Conservation (phyloP, 2,329 filamentous ascomycete genomes). For the Colletotrichum lindemuthianum region DNA sequence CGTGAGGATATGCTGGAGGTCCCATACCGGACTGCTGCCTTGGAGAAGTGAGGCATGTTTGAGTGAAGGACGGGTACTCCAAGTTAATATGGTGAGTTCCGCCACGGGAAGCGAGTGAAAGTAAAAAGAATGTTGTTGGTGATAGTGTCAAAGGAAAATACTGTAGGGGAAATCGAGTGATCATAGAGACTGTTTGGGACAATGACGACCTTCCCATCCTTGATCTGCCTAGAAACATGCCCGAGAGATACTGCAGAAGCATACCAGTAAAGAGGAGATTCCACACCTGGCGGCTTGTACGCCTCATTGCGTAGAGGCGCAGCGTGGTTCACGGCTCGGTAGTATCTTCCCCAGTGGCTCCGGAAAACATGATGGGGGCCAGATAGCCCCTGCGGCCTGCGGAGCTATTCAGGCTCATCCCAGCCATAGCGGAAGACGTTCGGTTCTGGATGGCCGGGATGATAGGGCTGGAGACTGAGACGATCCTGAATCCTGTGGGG, state of each 20-base stretch:
- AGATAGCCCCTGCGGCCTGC: neutral
- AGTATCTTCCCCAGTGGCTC: constrained; percentile 7
- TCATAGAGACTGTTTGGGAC: neutral
- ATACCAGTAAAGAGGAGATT: neutral
- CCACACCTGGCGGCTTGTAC: constrained; percentile 8
- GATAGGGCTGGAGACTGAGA: constrained; percentile 13
- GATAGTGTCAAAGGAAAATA: neutral
- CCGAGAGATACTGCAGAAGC: neutral
- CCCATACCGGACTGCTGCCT: neutral
- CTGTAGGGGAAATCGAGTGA: neutral
- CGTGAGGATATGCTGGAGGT: too few species aligned
- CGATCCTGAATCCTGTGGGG: constrained; percentile 16
- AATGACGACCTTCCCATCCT: too few species aligned
- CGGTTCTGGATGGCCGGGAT: neutral
- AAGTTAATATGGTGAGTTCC: too few species aligned
- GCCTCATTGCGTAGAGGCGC: constrained; percentile 29
- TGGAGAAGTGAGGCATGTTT: constrained; percentile 19
- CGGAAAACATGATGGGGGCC: neutral
- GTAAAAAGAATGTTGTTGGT: constrained; percentile 4
- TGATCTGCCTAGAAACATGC: too few species aligned
- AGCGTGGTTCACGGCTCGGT: neutral
- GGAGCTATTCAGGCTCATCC: neutral
- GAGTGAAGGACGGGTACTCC: neutral
- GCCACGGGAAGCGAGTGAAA: too few species aligned
- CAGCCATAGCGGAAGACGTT: neutral